phyloP scores from a whole-genome alignment of 768 basidiomycete species.

The Sporobolomyces pararoseus region DNA sequence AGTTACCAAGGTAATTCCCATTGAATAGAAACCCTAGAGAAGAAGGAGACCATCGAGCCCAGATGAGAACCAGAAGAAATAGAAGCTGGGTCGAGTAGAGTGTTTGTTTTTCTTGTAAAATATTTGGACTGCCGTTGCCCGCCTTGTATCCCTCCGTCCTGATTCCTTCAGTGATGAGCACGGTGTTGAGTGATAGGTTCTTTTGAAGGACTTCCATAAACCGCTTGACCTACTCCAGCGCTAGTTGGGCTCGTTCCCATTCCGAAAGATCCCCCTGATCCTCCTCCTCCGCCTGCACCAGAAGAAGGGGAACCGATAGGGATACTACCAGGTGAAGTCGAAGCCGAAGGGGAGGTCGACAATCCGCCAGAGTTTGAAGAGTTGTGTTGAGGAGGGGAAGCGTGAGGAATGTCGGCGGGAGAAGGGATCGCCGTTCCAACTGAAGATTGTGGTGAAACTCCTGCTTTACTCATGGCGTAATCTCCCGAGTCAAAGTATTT shows the following conservation, averaged over 20 bases:
- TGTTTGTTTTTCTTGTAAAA: too few relatives aligned
- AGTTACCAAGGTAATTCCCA: too few relatives aligned
- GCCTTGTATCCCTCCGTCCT: too few relatives aligned
- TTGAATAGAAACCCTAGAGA: background rate
- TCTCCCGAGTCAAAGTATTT: constrained; percentile 99
- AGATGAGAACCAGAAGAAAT: too few relatives aligned
- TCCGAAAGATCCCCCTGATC: background rate
- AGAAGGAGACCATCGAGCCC: background rate
- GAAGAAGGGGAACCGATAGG: constrained; percentile 15
- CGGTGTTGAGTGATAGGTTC: constrained; percentile 23
- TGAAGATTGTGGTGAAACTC: constrained; percentile 71
- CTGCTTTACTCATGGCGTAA: constrained; percentile 92
- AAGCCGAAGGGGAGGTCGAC: constrained; percentile 20
- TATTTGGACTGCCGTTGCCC: too few relatives aligned
- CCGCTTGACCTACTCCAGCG: constrained; percentile 15
- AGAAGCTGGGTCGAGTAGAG: too few relatives aligned
- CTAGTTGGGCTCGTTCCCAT: constrained; percentile 12
- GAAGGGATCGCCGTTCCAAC: constrained; percentile 98
- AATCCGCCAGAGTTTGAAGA: background rate
- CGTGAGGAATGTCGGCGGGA: constrained; percentile 59
- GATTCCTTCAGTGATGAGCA: constrained; percentile 1
- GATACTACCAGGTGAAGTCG: constrained; percentile 17
- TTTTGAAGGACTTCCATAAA: constrained; percentile 18
- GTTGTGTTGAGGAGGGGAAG: constrained; percentile 22
- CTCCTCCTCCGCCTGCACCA: background rate